Evolutionary conservation across 2,329 filamentous ascomycete species (phyloP).

Genomic region (Beauveria varroae): DNA sequence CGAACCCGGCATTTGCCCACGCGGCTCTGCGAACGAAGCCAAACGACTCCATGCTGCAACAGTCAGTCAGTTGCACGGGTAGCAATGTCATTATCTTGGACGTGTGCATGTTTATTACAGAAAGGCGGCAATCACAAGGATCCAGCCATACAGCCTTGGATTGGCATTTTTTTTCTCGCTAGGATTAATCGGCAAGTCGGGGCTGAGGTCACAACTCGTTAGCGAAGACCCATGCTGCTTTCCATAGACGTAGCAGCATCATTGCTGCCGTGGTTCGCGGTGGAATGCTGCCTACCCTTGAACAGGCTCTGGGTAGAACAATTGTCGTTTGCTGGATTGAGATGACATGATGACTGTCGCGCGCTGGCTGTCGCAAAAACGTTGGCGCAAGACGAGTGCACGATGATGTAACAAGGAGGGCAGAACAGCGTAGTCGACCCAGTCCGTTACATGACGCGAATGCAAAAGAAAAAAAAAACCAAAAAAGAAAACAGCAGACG

Average conservation of each 20-base stretch:
- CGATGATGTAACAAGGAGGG: not conserved
- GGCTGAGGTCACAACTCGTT: not conserved
- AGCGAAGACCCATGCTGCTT: too few relatives aligned
- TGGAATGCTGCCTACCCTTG: not conserved
- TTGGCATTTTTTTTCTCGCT: conserved; percentile 26
- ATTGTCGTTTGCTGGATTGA: not conserved
- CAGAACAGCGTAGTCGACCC: too few relatives aligned
- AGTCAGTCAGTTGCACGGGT: not conserved
- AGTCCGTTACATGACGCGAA: conserved; percentile 4
- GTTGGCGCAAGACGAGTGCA: too few relatives aligned
- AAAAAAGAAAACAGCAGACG: too few relatives aligned
- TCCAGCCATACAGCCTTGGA: conserved; percentile 48
- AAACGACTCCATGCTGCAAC: conserved; percentile 44
- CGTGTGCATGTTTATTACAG: conserved; percentile 35
- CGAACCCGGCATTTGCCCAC: conserved; percentile 60
- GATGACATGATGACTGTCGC: not conserved
- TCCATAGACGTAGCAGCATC: not conserved
- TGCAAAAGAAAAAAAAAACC: too few relatives aligned
- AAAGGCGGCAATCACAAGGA: conserved; percentile 45
- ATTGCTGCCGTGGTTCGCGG: not conserved
- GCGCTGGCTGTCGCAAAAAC: too few relatives aligned
- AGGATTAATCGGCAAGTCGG: not conserved
- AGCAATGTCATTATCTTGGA: not conserved
- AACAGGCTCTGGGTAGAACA: conserved; percentile 8
- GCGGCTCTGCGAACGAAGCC: conserved; percentile 46